These are phyloP conservation scores for Ascochyta clinopodiicola DNA, from an alignment of 2,329 filamentous ascomycete genomes.

Conservation along the genomic window DNA sequence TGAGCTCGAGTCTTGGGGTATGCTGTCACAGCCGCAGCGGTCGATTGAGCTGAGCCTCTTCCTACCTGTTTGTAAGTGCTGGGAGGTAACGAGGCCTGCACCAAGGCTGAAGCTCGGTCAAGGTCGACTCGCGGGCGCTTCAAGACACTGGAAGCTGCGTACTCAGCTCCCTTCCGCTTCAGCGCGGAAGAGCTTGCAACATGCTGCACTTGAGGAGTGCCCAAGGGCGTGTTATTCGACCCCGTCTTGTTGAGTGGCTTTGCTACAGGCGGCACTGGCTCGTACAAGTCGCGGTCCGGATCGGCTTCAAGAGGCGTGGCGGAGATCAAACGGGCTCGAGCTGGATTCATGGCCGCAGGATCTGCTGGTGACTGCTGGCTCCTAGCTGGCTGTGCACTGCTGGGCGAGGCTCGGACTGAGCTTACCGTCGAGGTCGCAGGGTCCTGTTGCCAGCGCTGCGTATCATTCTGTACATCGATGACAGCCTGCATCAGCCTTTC, in stretches of 20 bases:
- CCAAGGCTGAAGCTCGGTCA: conserved; percentile 9
- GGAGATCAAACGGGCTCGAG: conserved; percentile 21
- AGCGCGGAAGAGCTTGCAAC: not conserved
- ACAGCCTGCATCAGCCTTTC: conserved; percentile 21
- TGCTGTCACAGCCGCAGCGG: not conserved
- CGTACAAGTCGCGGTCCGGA: conserved; percentile 24
- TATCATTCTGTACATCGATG: not conserved
- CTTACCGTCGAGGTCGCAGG: not conserved
- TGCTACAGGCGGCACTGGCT: conserved; percentile 8
- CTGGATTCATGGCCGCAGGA: conserved; percentile 18
- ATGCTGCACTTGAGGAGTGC: conserved; percentile 1
- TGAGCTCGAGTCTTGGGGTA: not conserved
- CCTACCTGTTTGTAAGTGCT: not conserved
- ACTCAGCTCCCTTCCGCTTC: not conserved
- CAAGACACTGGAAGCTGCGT: not conserved
- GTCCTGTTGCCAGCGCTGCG: not conserved
- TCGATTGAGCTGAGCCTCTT: not conserved
- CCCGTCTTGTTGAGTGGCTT: conserved; percentile 18
- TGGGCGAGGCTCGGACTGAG: not conserved
- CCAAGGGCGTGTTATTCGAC: conserved; percentile 26
- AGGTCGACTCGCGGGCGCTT: conserved; percentile 25
- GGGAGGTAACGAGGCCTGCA: conserved; percentile 8
- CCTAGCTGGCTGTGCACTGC: not conserved
- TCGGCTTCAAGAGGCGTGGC: conserved; percentile 13
- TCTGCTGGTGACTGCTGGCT: not conserved